Base-by-base conservation (phyloP, 306 rosid genomes). In the Leucaena leucocephala region DNA sequence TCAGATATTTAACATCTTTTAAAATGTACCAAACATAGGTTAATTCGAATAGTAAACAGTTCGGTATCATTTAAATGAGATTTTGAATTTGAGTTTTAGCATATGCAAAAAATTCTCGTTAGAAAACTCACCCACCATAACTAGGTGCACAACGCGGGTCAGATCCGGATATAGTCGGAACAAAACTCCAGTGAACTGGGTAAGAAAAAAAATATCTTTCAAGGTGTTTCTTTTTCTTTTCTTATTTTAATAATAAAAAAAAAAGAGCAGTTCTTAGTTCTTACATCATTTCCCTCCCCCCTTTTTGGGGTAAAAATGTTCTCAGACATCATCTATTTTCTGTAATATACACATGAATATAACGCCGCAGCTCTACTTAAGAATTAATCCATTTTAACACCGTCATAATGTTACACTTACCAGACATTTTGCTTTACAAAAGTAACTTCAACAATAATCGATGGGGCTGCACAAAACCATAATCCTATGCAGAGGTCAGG, bases 401-500 rank as follows among this genome's bases (percentile, higher is more conserved):
- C 63, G 55, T 65, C 77, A 59, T 61, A 68, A 72, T 42, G 63
- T 55, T 39, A 74, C 77, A 36, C 50, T 76, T 58, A 43, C 76
- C 35, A 76, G 27, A 46, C 45, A 76, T 27, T 27, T 27, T 27
- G 27, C 27, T 1, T 27, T 27, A 52, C 13, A 75, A 52, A 72
- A 38, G 42, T 5, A 64, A 45, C 27, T 27, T 27, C 27, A 27
- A 27, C 49, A n/a, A 52, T 52, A 52, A 79, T 48, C 22, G 15
- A 68, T 22, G 67, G 39, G 13, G 78, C 27, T 50, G 70, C 54
- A 58, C 50, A 59, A 50, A 27, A 70, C 33, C 46, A 58, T 71
- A 36, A 66, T 70, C 88, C 88, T 85, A 96, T 43, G 90, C 98
- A 62, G 89, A 78, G 35, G 81, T 79, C 76, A 96, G 83, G 78